Evolutionary conservation across 305 asterid species (phyloP).

Genomic region (Plantago lanceolata): DNA sequence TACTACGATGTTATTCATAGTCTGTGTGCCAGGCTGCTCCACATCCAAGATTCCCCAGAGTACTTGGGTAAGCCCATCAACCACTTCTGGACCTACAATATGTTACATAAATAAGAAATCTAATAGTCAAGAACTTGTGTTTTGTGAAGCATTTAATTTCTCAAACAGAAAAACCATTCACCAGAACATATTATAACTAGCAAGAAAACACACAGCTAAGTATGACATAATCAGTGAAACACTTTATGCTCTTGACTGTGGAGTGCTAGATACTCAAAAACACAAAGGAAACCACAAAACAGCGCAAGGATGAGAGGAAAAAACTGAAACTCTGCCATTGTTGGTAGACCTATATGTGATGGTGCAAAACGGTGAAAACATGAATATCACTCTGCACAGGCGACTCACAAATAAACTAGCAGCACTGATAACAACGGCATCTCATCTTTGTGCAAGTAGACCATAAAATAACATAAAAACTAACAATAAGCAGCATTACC

Average conservation of each 20-base stretch:
- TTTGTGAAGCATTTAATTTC: constrained; percentile 2
- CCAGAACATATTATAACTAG: constrained; percentile 3
- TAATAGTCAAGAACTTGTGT: constrained; percentile 16
- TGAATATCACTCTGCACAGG: neutral
- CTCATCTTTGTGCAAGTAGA: constrained; percentile 9
- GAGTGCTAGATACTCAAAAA: constrained; percentile 12
- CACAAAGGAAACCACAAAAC: neutral
- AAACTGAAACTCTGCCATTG: neutral
- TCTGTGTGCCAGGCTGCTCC: constrained; percentile 92
- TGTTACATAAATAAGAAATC: constrained; percentile 21
- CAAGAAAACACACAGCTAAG: constrained; percentile 13
- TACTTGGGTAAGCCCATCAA: constrained; percentile 97
- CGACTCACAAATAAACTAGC: neutral
- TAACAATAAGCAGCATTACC: constrained; percentile 39
- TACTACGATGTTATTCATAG: constrained; percentile 91
- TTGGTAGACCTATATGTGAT: neutral
- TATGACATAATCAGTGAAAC: constrained; percentile 9
- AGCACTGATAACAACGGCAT: neutral
- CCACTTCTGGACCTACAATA: constrained; percentile 77
- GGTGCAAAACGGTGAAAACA: constrained; percentile 1
- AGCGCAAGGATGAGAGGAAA: neutral
- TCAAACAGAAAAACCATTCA: constrained; percentile 12
- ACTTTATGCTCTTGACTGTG: neutral
- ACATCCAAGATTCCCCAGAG: constrained; percentile 97
- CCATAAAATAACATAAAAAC: neutral